Evolutionary conservation across 1,284 basidiomycete species (phyloP).

Genomic region (Irpex lacteus): DNA sequence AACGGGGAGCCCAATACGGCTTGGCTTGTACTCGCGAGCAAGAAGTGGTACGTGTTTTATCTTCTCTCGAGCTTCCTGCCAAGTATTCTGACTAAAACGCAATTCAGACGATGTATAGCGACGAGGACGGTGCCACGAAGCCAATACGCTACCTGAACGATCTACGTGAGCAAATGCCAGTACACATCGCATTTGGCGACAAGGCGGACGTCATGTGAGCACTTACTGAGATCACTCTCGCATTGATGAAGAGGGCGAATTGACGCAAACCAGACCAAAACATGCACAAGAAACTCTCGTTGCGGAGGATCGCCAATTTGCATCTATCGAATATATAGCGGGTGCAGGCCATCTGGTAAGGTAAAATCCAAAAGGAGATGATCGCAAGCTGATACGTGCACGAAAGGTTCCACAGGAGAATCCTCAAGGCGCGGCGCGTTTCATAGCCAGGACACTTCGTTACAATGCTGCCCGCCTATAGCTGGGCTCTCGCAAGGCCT

Average conservation of each 20-base stretch:
- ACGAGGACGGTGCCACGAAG: slow-evolving; percentile 9
- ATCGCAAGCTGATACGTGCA: not conserved
- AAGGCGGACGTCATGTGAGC: slow-evolving; percentile 11
- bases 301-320: slow-evolving; percentile 1
- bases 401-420: slow-evolving; percentile 11
- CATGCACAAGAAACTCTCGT: slow-evolving; percentile 9
- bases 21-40: slow-evolving; percentile 13
- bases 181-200: slow-evolving; percentile 12
- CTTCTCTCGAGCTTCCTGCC: not conserved
- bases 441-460: slow-evolving; percentile 5
- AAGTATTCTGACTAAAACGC: not conserved
- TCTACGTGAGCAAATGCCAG: slow-evolving; percentile 1
- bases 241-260: not conserved
- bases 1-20: not conserved
- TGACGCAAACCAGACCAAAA: not conserved
- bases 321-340: slow-evolving; percentile 8
- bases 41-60: slow-evolving; percentile 7
- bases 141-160: slow-evolving; percentile 4
- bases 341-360: slow-evolving; percentile 10
- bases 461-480: slow-evolving; percentile 1
- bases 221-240: not conserved
- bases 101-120: slow-evolving; percentile 13
- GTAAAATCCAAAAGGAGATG: not conserved
- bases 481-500: not conserved
- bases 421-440: slow-evolving; percentile 1